Base-by-base conservation (phyloP, 1,139 yeast genomes). In the Blastobotrys buckinghamii region DNA sequence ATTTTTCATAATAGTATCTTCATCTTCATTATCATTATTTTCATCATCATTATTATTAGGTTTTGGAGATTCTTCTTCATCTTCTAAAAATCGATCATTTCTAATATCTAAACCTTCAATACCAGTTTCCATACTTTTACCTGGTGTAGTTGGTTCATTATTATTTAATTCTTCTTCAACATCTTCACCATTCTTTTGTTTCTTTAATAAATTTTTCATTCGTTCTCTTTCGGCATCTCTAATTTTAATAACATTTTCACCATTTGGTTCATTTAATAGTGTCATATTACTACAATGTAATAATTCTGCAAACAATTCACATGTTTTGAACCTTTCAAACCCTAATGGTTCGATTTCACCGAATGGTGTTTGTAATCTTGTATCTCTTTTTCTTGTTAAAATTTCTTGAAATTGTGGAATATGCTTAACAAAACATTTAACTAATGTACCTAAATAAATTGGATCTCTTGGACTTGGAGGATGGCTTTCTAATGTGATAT, bases 241-340 rank as follows among this genome's bases (percentile, higher is more conserved):
- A 60, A 83, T 84, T 42, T 67, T 68, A 1, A 90, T 96, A 39
- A 87, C 81, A 35, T 76, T 80, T 61, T 79, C 95, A 12, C 97
- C 97, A 55, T 79, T 78, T 52, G 81, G 82, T 56, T 90, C 96
- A 63, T 92, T 92, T 56, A 92, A 74, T 42, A 92, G 72, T 0
- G 92, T 94, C 98, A 94, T 94, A 67, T 92, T 92, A 24, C 97
- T 88, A 63, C 99, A 92, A 68, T 92, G 99, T 51, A 92, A 75
- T 46, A 92, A 74, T 65, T 92, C 99, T 0, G 98, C 98, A 54
- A 92, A 81, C 55, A 92, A 74, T 69, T 94, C 98, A 65, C 97
- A 92, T 45, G 92, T 85, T 65, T 90, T 87, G 69, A 94, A 92
- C 57, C 97, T 75, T 69, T 92, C 97, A 67, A 90, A 90, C 0